Base-by-base conservation (phyloP, 495 filamentous ascomycete genomes). In the Xylaria scruposa region DNA sequence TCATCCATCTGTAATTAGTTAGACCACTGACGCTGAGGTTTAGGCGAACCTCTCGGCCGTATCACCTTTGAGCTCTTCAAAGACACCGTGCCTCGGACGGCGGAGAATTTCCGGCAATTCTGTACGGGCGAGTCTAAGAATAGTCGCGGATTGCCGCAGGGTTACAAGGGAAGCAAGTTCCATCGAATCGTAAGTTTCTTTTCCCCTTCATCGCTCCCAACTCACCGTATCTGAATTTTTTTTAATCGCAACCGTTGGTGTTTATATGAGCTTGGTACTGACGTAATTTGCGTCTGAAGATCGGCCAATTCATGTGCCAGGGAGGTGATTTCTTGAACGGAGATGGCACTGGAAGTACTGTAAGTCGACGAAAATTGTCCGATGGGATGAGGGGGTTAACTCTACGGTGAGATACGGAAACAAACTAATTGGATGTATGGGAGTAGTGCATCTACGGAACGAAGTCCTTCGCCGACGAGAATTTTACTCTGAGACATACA, bases 31-130 rank as follows among this genome's bases (percentile, higher is more conserved):
- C 40, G 8, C 68, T 31, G 17, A 40, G 44, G 24, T 40, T 5
- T 62, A 97, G 95, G 94, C 49, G 94, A 98, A 75, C 90, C 94
- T 29, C 88, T 99, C 24, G 97, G 97, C 70, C 91, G 95, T 40
- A 90, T 99, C 73, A 96, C 94, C 76, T 95, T 99, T 80, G 93
- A 98, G 81, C 91, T 99, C 71, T 98, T 95, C 86, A 90, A 91
- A 53, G 86, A 96, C 78, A 83, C 90, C 9, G 92, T 93, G 0
- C 97, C 96, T 40, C 89, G 90, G 72, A 98, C 96, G 7, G 94
- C 95, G 21, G 96, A 98, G 82, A 98, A 99, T 82, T 98, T 99
- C 80, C 92, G 95, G 17, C 93, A 97, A 78, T 97, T 97, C 83
- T 98, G 97, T 82, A 98, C 94, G 0, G 97, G 96, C 71, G 96